These are phyloP conservation scores for Psilocybe sp. DNA, from an alignment of 768 basidiomycete genomes.

Conservation along the genomic window DNA sequence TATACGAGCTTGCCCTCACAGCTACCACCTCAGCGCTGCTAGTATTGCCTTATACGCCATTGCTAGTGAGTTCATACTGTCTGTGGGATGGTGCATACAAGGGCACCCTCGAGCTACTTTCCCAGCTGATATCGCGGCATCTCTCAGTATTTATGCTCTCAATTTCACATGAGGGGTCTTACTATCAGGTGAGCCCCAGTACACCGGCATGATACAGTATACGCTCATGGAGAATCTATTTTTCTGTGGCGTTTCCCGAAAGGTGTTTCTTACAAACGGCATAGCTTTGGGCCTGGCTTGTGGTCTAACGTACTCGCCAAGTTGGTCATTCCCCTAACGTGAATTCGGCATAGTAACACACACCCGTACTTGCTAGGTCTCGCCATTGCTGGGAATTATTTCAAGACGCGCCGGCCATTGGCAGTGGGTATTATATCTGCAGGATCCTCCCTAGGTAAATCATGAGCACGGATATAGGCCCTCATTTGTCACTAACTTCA, in stretches of 20 bases:
- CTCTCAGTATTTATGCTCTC: slow-evolving; percentile 32
- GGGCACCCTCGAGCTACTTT: not conserved
- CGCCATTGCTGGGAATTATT: slow-evolving; percentile 49
- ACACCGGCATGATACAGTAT: not conserved
- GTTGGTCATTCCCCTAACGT: not conserved
- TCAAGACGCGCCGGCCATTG: slow-evolving; percentile 39
- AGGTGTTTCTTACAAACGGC: slow-evolving; percentile 54
- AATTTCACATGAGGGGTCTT: slow-evolving; percentile 27
- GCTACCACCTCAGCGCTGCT: slow-evolving; percentile 4
- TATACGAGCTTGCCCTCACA: not conserved
- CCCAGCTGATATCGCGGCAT: too few relatives aligned
- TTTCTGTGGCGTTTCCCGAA: too few relatives aligned
- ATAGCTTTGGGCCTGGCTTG: slow-evolving; percentile 44
- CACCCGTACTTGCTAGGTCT: slow-evolving; percentile 23
- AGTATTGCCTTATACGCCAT: slow-evolving; percentile 1
- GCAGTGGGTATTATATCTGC: slow-evolving; percentile 45
- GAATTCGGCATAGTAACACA: not conserved
- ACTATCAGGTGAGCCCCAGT: slow-evolving; percentile 28
- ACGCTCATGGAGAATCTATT: too few relatives aligned
- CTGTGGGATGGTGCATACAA: too few relatives aligned
- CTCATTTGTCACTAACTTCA: too few relatives aligned
- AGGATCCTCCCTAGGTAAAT: slow-evolving; percentile 21
- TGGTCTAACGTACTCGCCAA: slow-evolving; percentile 28
- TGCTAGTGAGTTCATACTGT: slow-evolving; percentile 3
- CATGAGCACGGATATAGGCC: too few relatives aligned